Evolutionary conservation across 1,284 basidiomycete genomes (phyloP).

Genomic region (Baeospora myosura): DNA sequence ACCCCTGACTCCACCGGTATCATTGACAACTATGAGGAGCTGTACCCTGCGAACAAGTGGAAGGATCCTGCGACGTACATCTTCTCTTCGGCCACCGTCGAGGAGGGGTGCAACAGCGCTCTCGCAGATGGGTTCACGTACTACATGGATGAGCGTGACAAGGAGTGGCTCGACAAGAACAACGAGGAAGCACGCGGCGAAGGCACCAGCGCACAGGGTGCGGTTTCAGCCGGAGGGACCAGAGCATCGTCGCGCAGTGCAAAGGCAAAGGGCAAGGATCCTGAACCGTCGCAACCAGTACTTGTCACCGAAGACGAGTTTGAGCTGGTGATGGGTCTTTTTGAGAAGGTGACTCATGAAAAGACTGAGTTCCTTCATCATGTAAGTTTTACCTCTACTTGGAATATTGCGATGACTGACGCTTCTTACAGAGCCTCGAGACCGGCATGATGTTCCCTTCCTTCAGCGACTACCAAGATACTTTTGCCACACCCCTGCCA

Average conservation of each 20-base stretch:
- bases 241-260: constrained; percentile 53
- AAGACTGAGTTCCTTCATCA: constrained; percentile 89
- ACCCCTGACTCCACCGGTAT: constrained; percentile 85
- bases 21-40: constrained; percentile 65
- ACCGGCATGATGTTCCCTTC: constrained; percentile 66
- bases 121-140: constrained; percentile 74
- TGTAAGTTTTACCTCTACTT: constrained; percentile 42
- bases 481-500: constrained; percentile 53
- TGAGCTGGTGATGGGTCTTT: constrained; percentile 91
- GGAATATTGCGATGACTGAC: constrained; percentile 4
- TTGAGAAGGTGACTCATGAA: constrained; percentile 89
- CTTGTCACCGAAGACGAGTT: constrained; percentile 85
- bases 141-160: constrained; percentile 94
- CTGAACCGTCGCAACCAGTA: constrained; percentile 52
- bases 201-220: constrained; percentile 72
- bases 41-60: constrained; percentile 69
- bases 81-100: constrained; percentile 82
- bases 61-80: constrained; percentile 77
- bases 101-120: constrained; percentile 59
- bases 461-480: constrained; percentile 73
- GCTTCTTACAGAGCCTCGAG: constrained; percentile 42
- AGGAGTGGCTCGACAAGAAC: constrained; percentile 88
- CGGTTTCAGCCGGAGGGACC: constrained; percentile 46
- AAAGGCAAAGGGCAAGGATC: constrained; percentile 75
- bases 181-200: constrained; percentile 86